Base-by-base conservation (phyloP, 441 rosid genomes). In the Theobroma grandiflorum region DNA sequence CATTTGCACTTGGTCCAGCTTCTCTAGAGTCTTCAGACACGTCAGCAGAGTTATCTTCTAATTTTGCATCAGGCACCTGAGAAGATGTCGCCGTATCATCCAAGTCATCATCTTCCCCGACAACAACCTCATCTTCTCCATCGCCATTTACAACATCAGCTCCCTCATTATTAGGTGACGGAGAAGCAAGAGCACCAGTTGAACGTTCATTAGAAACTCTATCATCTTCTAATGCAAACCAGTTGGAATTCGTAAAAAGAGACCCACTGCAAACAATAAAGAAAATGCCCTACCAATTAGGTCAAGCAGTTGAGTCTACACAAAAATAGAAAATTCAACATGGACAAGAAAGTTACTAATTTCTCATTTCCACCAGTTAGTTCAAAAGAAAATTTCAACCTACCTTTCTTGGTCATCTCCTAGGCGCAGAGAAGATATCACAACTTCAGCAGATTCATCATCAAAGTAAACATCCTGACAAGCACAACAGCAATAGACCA, bases 401-500 rank as follows among this genome's bases (percentile, higher is more conserved):
- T 77, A 94, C 99, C 98, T 93, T 84, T 90, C 99, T 83, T 92
- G 91, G 83, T 93, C 98, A 80, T 92, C 97, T 80, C 98, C 99
- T 70, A 96, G 88, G 55, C 98, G 96, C 83, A 96, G 86, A 74
- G 99, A 94, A 81, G 99, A 96, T 85, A 96, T 93, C 77, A 96
- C 98, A n/a, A 94, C 98, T 85, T 96, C 99, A 63, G 98, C 99
- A 85, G 98, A 96, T 86, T 94, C 97, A 85, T 96, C 98, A 87
- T 96, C 99, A 82, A 96, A 96, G 93, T 96, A 96, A 77, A 96
- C 98, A 87, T 96, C 99, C 99, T 96, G 95, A 74, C 69, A 85
- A 76, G 31, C 66, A 79, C 5, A 77, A 79, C 67, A 75, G 73
- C 86, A 52, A 78, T 83, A 84, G 72, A 61, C 72, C 77, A 78